These are phyloP conservation scores for Myriosclerotinia duriaeana DNA, from an alignment of 2,329 filamentous ascomycete genomes.

Conservation along the genomic window DNA sequence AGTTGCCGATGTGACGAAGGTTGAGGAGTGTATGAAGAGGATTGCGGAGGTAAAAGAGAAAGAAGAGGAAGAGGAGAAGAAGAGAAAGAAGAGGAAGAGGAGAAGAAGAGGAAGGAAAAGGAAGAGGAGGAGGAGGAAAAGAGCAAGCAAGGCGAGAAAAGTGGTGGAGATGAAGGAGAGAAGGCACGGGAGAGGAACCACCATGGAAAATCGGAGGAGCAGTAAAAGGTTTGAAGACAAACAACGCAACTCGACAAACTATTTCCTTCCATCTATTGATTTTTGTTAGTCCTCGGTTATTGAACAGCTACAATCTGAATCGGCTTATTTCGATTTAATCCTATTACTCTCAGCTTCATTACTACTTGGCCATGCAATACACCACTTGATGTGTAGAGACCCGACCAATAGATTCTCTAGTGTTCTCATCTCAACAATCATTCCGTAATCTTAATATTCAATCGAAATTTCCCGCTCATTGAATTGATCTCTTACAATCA, in stretches of 20 bases:
- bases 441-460: too few relatives aligned
- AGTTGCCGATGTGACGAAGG: background rate
- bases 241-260: background rate
- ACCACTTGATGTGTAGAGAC: too few relatives aligned
- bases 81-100: background rate
- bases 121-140: background rate
- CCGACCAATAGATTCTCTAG: too few relatives aligned
- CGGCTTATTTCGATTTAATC: background rate
- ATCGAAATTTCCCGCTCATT: too few relatives aligned
- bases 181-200: background rate
- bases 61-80: background rate
- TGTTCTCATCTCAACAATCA: too few relatives aligned
- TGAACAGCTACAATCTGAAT: background rate
- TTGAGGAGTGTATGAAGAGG: background rate
- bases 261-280: background rate
- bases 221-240: background rate
- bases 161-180: background rate
- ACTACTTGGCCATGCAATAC: background rate
- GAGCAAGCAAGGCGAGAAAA: background rate
- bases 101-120: too few relatives aligned
- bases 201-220: background rate
- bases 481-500: too few relatives aligned
- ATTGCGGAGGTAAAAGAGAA: background rate
- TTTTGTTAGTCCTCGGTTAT: background rate
- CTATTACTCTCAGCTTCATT: background rate